Base-by-base conservation (phyloP, 2,329 filamentous ascomycete species). In the Fusarium globosum region DNA sequence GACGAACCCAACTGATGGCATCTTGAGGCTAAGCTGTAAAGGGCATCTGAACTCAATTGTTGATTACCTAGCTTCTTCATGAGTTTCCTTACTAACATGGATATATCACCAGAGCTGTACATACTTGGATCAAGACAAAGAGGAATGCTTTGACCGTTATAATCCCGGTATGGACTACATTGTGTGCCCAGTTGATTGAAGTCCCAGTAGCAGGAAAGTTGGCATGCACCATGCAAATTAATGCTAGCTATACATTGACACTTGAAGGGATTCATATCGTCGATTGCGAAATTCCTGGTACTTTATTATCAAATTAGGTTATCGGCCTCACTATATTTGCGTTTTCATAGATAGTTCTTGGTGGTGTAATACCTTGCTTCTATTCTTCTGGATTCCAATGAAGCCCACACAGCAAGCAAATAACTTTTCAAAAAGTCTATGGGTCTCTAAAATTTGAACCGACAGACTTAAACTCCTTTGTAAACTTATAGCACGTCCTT, bases 21-120 rank as follows among this genome's bases (percentile, higher is more conserved):
- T 68, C 53, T 61, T 69, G 60, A 68, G 70, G 66, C 67, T 69
- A 69, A 65, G 46, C 67, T 70, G 23, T 38, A 69, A 69, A 59
- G 48, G 67, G 67, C 52, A 70, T 69, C 36, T 66, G 41, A 69
- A 48, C 35, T 53, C 59, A 60, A 64, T 58, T 39, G 26, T 53
- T 62, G 26, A 68, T 61, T 51, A 33, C 33, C 33, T 33, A 62
- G 48, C 41, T 42, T 48, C 41, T 53, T 52, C 35, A 51, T 35
- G 20, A n/a, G 36, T n/a, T 33, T 39, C 38, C 21, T 53, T 15
- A 33, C 42, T 12, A 33, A 36, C 49, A 20, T 20, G n/a, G n/a
- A 20, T 38, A 15, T 21, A 52, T 36, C 33, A 23, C 33, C 33
- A 52, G 49, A 23, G 13, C 33, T 36, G 18, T 36, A 52, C 13